Base-by-base conservation (phyloP, 805 yeast species). In the Metschnikowia bowlesiae region DNA sequence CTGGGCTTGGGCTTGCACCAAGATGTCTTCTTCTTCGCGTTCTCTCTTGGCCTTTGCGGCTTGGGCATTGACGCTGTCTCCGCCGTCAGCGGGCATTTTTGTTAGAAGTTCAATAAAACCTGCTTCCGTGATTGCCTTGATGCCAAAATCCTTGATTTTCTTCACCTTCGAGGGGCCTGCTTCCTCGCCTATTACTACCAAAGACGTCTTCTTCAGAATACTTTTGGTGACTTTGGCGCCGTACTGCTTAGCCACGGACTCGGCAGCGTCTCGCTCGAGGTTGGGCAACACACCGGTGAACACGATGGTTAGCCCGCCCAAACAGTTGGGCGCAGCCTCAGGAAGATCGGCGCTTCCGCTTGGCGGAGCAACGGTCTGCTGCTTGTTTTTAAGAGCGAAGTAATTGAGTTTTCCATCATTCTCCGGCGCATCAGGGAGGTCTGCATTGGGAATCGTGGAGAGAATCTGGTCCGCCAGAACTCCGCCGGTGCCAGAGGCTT, bases 131-230 rank as follows among this genome's bases (percentile, higher is more conserved):
- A 92, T 85, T 38, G 95, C 89, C 67, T 91, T 91, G 48, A 89
- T 81, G 7, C 80, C 78, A 55, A 84, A 72, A 47, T 82, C 80
- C 59, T 81, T 84, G 56, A 95, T 92, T 61, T 84, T 88, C 59
- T 81, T 81, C 39, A 94, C 82, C 67, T 94, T 94, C n/a, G 89
- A 83, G 2, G 98, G 97, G 0, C 99, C 99, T 2, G 99, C 98
- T 57, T 94, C 97, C 47, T 79, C 89, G 7, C 99, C 99, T 31
- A 94, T 75, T 1, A 94, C 97, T 2, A 92, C 96, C 42, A 90
- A 74, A 26, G 89, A 80, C 0, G 99, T 94, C 61, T 85, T 88
- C 9, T 89, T 82, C 49, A 94, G 87, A 28, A 92, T 85, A 0
- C 96, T 80, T 58, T 88, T 83, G 4, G 95, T 88, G 14, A 92